Evolutionary conservation across 352 stramenopile genomes (phyloP).

Genomic region (Phytophthora rubi): DNA sequence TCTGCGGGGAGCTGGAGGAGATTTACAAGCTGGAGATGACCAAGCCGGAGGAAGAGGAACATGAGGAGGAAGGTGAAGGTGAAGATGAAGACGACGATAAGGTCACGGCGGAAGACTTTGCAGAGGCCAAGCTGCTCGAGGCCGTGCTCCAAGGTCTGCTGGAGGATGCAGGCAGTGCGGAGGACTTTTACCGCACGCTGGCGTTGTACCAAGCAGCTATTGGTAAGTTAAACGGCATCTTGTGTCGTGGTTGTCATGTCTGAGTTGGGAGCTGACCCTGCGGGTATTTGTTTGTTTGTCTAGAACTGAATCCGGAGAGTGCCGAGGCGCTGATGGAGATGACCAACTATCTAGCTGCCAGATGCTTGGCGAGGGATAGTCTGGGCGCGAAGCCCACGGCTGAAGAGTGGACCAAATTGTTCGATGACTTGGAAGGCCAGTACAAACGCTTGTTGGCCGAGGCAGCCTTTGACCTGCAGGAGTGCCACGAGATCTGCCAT

Average conservation of each 20-base stretch:
- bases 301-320: slow-evolving; percentile 62
- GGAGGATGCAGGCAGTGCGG: slow-evolving; percentile 25
- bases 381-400: slow-evolving; percentile 13
- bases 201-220: slow-evolving; percentile 64
- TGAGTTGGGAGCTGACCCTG: not conserved
- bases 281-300: slow-evolving; percentile 5
- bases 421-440: slow-evolving; percentile 52
- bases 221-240: slow-evolving; percentile 28
- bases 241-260: not conserved
- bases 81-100: slow-evolving; percentile 52
- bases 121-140: slow-evolving; percentile 58
- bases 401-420: slow-evolving; percentile 48
- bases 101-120: slow-evolving; percentile 54
- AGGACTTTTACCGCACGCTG: slow-evolving; percentile 55
- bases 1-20: slow-evolving; percentile 43
- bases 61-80: slow-evolving; percentile 5
- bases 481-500: slow-evolving; percentile 72
- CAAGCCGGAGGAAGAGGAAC: not conserved
- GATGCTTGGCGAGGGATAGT: slow-evolving; percentile 36
- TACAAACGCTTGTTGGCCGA: slow-evolving; percentile 47
- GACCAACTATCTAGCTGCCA: slow-evolving; percentile 66
- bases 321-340: slow-evolving; percentile 77
- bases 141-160: slow-evolving; percentile 53
- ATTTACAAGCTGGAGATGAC: slow-evolving; percentile 44
- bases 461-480: slow-evolving; percentile 56